phyloP scores from a whole-genome alignment of 164 flowering plant species.

The Buxus sempervirens region DNA sequence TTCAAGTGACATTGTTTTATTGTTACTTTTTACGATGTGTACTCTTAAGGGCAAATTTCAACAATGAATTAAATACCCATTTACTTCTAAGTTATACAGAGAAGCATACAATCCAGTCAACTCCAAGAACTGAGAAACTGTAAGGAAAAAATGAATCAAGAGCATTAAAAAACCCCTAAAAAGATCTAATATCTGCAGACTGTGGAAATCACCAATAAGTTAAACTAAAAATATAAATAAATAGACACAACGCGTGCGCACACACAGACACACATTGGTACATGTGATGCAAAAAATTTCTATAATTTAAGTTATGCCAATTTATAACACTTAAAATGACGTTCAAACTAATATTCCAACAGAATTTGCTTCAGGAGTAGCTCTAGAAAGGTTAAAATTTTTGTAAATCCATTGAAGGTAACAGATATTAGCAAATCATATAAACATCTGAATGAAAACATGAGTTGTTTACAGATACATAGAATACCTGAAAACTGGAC shows the following conservation, averaged over 20 bases:
- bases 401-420: neutral
- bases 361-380: neutral
- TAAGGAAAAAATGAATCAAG: neutral
- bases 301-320: no score
- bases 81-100: no score
- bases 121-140: neutral
- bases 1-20: no score
- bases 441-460: slow-evolving; percentile 2
- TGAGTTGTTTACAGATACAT: neutral
- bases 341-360: neutral
- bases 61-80: neutral
- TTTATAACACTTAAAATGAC: no score
- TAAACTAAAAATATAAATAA: no score
- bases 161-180: neutral
- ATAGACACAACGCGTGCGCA: no score
- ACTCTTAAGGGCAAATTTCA: neutral
- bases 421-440: neutral
- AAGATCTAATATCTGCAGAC: no score
- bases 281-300: no score
- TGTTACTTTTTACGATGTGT: neutral
- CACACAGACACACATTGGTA: no score
- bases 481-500: slow-evolving; percentile 58
- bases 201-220: no score
- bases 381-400: neutral
- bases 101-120: neutral